Evolutionary conservation across 257 asterid genomes (phyloP).

Genomic region (Schizonepeta tenuifolia): DNA sequence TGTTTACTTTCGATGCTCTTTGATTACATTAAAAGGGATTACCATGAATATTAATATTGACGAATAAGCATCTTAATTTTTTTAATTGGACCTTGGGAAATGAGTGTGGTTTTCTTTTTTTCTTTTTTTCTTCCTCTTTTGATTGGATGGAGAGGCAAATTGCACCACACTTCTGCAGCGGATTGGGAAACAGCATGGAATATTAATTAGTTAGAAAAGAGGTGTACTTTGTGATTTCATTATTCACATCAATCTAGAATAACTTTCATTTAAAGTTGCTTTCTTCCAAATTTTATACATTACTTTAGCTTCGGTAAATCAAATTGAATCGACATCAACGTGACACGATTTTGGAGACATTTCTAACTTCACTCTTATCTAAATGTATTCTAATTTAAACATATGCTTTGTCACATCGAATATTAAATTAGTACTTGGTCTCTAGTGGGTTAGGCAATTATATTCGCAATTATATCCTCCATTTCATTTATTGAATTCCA

Average conservation of each 20-base stretch:
- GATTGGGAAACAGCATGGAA: slow-evolving; percentile 47
- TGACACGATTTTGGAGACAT: slow-evolving; percentile 19
- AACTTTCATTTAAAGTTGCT: slow-evolving; percentile 31
- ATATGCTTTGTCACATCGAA: neutral
- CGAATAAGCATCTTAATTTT: slow-evolving; percentile 16
- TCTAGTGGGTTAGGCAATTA: neutral
- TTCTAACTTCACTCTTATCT: neutral
- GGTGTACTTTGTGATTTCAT: slow-evolving; percentile 33
- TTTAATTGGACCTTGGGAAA: slow-evolving; percentile 38
- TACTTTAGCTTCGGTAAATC: slow-evolving; percentile 28
- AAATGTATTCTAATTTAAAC: neutral
- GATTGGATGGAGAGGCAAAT: slow-evolving; percentile 33
- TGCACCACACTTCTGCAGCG: slow-evolving; percentile 40
- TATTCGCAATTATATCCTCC: neutral
- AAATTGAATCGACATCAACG: slow-evolving; percentile 10
- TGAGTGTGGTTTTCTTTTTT: slow-evolving; percentile 26
- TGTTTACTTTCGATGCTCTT: slow-evolving; percentile 10
- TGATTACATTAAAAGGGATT: slow-evolving; percentile 13
- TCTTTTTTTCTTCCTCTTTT: neutral
- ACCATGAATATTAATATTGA: neutral
- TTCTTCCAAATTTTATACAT: slow-evolving; percentile 19
- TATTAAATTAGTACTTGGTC: neutral
- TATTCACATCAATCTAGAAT: slow-evolving; percentile 30
- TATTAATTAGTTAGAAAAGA: slow-evolving; percentile 33
- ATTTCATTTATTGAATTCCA: too few relatives aligned